These are phyloP conservation scores for Mikania micrantha DNA, from an alignment of 129 eudicot genomes.

Conservation along the genomic window DNA sequence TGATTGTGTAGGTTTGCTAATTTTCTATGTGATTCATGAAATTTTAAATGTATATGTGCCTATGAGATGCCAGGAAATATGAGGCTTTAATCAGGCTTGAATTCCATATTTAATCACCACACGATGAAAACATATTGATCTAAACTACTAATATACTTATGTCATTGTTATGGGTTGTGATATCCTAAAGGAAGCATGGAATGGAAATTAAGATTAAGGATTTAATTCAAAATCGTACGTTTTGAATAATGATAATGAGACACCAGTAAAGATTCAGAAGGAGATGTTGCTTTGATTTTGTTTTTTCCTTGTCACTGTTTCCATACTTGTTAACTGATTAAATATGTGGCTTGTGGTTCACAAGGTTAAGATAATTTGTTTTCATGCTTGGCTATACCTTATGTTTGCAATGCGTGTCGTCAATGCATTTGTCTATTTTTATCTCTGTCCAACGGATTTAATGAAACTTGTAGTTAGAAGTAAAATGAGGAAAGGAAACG, in stretches of 20 bases:
- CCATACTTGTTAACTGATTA: background rate
- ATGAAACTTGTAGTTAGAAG: background rate
- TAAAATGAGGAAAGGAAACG: background rate
- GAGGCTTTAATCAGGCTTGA: background rate
- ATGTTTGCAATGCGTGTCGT: background rate
- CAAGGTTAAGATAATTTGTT: background rate
- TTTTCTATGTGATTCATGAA: background rate
- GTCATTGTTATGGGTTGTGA: background rate
- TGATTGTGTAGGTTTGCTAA: background rate
- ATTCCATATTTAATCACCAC: background rate
- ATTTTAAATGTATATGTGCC: background rate
- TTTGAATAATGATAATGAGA: background rate
- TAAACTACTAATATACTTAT: background rate
- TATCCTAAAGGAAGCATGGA: background rate
- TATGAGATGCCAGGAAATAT: no score
- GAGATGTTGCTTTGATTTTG: background rate
- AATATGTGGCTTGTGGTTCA: background rate
- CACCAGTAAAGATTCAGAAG: background rate
- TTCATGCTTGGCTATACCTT: background rate
- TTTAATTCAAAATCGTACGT: background rate
- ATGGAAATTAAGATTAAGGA: background rate
- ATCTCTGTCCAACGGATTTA: background rate
- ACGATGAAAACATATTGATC: background rate
- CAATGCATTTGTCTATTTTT: background rate
- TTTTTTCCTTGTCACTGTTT: no score